These are phyloP conservation scores for Gossypium thurberi DNA, from an alignment of 345 rosid species.

Conservation along the genomic window DNA sequence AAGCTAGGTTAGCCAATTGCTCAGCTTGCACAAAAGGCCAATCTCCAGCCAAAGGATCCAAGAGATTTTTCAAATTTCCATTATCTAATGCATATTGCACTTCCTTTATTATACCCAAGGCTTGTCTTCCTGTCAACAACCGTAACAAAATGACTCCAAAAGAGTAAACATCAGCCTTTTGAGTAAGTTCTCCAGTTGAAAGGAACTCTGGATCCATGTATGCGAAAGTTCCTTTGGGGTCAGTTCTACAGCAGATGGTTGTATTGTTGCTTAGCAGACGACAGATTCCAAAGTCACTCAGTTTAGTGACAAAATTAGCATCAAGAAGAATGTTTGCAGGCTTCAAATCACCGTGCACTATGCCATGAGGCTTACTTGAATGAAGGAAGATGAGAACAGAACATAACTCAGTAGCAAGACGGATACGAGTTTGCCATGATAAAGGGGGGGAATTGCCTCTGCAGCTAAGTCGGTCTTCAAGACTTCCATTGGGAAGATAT, in stretches of 20 bases:
- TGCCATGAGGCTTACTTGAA: conserved; percentile 66
- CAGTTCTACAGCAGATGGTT: conserved; percentile 40
- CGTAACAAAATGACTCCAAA: conserved; percentile 39
- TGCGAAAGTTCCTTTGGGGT: conserved; percentile 60
- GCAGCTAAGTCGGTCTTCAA: conserved; percentile 86
- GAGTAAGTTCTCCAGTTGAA: conserved; percentile 50
- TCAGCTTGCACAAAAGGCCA: conserved; percentile 93
- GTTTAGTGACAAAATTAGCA: conserved; percentile 65
- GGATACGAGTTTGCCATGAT: conserved; percentile 83
- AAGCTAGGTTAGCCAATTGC: conserved; percentile 69
- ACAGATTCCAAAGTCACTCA: conserved; percentile 82
- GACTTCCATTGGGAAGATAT: conserved; percentile 85
- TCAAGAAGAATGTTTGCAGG: conserved; percentile 87
- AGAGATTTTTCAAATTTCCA: conserved; percentile 45
- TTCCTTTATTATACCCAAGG: conserved; percentile 33
- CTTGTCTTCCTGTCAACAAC: conserved; percentile 67
- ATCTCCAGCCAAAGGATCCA: conserved; percentile 95
- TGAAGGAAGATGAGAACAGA: conserved; percentile 85
- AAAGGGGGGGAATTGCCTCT: conserved; percentile 68
- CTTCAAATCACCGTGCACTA: conserved; percentile 87
- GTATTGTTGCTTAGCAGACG: conserved; percentile 40
- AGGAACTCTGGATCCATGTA: conserved; percentile 80
- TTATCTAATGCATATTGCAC: conserved; percentile 39
- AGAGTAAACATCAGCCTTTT: conserved; percentile 6
- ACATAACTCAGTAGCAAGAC: conserved; percentile 75